Evolutionary conservation across 805 yeast genomes (phyloP).

Genomic region (Myxozyma neotropica): DNA sequence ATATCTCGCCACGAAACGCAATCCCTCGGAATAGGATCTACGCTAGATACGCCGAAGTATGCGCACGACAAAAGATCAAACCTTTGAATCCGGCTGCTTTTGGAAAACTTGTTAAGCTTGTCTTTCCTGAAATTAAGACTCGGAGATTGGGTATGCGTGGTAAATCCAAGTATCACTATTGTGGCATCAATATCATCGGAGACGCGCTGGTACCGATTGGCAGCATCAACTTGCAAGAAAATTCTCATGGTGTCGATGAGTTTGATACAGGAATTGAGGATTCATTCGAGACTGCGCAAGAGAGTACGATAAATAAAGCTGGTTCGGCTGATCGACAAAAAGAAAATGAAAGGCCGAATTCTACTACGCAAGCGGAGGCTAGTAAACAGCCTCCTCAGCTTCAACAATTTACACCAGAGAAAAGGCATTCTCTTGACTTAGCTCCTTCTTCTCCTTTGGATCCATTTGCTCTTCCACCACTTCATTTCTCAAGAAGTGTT

Average conservation of each 20-base stretch:
- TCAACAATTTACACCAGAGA: slow-evolving; percentile 3
- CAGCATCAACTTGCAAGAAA: background rate
- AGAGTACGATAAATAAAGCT: background rate
- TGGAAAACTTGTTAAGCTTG: slow-evolving; percentile 69
- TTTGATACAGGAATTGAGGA: slow-evolving; percentile 13
- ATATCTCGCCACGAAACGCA: slow-evolving; percentile 52
- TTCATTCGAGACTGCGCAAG: slow-evolving; percentile 5
- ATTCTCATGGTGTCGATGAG: background rate
- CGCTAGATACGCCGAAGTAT: slow-evolving; percentile 62
- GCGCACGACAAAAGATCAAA: slow-evolving; percentile 56
- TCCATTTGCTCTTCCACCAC: slow-evolving; percentile 15
- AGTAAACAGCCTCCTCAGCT: background rate
- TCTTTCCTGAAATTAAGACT: slow-evolving; percentile 69
- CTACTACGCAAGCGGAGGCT: background rate
- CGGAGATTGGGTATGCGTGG: slow-evolving; percentile 82
- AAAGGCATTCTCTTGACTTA: background rate
- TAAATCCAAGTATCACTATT: slow-evolving; percentile 81
- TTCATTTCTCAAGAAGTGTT: slow-evolving; percentile 12
- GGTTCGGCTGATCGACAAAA: too few relatives aligned
- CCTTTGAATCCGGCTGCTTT: slow-evolving; percentile 76
- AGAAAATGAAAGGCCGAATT: background rate
- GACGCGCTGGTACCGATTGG: slow-evolving; percentile 35
- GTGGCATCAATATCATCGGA: slow-evolving; percentile 62
- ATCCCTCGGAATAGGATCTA: slow-evolving; percentile 70
- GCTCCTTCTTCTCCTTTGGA: slow-evolving; percentile 12